A percentile compares a stretch with the other conserved stretches of the same genome.
Conservation (phyloP, 352 stramenopile genomes). For the Phytopythium delawarense region DNA sequence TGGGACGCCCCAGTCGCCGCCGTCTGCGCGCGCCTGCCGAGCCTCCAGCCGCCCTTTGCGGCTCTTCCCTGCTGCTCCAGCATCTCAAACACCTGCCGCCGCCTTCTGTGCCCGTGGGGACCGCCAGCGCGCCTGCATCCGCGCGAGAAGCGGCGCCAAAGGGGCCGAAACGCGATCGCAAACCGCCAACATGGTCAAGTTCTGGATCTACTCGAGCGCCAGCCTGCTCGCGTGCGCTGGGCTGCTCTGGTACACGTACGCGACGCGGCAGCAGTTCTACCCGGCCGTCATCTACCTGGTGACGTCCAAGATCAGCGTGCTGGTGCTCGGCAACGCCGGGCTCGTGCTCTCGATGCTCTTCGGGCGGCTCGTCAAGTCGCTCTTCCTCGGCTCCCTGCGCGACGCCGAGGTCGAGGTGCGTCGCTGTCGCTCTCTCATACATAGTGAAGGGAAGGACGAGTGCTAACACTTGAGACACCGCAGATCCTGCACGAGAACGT, state of each 20-base stretch:
- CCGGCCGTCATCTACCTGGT: conserved; percentile 95
- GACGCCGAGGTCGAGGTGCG: conserved; percentile 82
- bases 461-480: not conserved
- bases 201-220: conserved; percentile 85
- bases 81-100: not conserved
- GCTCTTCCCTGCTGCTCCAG: not conserved
- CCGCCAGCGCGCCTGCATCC: not conserved
- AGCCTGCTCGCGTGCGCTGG: conserved; percentile 80
- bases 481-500: conserved; percentile 95
- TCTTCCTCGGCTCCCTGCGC: conserved; percentile 83
- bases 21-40: not conserved
- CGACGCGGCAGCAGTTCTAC: conserved; percentile 97
- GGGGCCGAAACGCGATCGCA: not conserved
- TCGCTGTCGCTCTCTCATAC: not conserved
- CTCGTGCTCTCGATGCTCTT: conserved; percentile 88
- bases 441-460: too few species aligned
- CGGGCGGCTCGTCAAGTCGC: conserved; percentile 66
- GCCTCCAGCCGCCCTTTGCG: not conserved
- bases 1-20: too few species aligned
- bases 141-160: not conserved
- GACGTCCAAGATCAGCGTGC: conserved; percentile 95
- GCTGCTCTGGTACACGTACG: conserved; percentile 91
- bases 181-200: conserved; percentile 44
- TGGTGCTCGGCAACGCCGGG: conserved; percentile 94
- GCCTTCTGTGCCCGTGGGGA: not conserved